Evolutionary conservation across 768 basidiomycete species (phyloP).

Genomic region (Trametes punicea): DNA sequence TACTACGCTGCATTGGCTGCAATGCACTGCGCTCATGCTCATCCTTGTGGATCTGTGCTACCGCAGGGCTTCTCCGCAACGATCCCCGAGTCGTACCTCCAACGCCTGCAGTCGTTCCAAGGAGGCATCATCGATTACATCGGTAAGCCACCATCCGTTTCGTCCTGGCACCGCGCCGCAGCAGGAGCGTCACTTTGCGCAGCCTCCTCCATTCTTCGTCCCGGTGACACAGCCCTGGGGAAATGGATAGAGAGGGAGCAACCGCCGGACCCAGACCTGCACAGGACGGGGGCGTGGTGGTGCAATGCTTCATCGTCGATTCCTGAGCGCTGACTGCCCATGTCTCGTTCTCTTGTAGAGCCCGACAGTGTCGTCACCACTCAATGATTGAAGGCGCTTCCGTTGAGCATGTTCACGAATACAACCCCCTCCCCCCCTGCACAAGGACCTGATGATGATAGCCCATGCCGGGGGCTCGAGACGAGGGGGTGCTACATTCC

Average conservation of each 20-base stretch:
- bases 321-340: conserved; percentile 12
- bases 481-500: too few species aligned
- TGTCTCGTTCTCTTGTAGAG: conserved; percentile 31
- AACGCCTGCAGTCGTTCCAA: conserved; percentile 32
- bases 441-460: not conserved
- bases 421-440: not conserved
- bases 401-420: not conserved
- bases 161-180: not conserved
- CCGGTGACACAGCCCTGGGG: too few species aligned
- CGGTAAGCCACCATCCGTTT: conserved; percentile 32
- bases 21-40: fast-evolving
- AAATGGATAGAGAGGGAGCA: not conserved
- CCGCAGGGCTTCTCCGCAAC: conserved; percentile 44
- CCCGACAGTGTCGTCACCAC: conserved; percentile 41
- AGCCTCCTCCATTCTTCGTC: not conserved
- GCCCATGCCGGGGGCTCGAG: too few species aligned
- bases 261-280: not conserved
- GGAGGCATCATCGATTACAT: conserved; percentile 43
- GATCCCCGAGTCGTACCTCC: conserved; percentile 34
- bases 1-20: too few species aligned
- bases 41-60: not conserved
- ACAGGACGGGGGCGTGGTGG: not conserved
- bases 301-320: not conserved
- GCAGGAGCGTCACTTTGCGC: not conserved
- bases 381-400: conserved; percentile 27